Evolutionary conservation across 2,329 filamentous ascomycete species (phyloP).

Genomic region (Penicillium sp.): DNA sequence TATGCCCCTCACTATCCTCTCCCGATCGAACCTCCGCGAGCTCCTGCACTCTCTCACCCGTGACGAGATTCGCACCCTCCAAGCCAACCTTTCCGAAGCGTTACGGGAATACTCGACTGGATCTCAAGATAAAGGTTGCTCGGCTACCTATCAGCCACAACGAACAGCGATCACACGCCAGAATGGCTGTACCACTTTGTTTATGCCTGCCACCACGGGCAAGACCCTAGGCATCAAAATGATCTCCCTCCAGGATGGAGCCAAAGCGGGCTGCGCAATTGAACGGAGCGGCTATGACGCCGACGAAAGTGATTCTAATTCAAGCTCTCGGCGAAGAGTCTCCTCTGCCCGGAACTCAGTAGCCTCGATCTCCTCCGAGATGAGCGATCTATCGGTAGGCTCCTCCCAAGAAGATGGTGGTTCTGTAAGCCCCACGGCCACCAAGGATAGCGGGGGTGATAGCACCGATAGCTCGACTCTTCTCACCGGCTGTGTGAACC

Average conservation of each 20-base stretch:
- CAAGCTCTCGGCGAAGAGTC: constrained; percentile 15
- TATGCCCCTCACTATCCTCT: constrained; percentile 63
- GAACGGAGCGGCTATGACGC: constrained; percentile 28
- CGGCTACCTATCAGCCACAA: constrained; percentile 61
- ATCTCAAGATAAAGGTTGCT: constrained; percentile 59
- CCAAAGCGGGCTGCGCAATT: constrained; percentile 31
- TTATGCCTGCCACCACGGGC: constrained; percentile 66
- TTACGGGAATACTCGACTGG: constrained; percentile 66
- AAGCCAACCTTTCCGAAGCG: constrained; percentile 59
- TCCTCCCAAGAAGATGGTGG: constrained; percentile 33
- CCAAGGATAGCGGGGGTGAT: constrained; percentile 12
- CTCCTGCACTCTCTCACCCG: constrained; percentile 57
- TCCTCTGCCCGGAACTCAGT: constrained; percentile 30
- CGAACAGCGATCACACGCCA: constrained; percentile 61
- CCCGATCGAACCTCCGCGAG: constrained; percentile 55
- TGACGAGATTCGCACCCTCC: constrained; percentile 59
- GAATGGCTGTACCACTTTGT: constrained; percentile 63
- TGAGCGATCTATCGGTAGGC: constrained; percentile 36
- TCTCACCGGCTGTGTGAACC: constrained; percentile 31
- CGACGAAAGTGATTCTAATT: constrained; percentile 15
- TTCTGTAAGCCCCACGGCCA: constrained; percentile 18
- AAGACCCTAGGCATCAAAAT: constrained; percentile 65
- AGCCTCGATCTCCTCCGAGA: constrained; percentile 35
- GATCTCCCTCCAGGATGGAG: constrained; percentile 53
- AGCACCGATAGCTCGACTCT: constrained; percentile 32